Evolutionary conservation across 495 filamentous ascomycete species (phyloP).

Genomic region (Xylaria venustula): DNA sequence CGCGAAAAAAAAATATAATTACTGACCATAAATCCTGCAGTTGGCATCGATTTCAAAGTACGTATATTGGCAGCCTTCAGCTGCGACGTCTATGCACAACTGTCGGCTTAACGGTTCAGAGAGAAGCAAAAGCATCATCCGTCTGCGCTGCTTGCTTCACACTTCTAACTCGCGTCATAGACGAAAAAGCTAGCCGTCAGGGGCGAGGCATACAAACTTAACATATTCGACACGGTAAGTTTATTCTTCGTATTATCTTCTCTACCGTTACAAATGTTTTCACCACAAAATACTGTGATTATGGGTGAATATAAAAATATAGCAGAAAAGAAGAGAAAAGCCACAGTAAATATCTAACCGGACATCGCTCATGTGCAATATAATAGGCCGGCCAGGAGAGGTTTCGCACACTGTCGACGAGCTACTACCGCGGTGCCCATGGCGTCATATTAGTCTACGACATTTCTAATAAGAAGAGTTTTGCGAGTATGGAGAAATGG

Average conservation of each 20-base stretch:
- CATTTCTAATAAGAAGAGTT: slow-evolving; percentile 53
- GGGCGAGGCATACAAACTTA: slow-evolving; percentile 54
- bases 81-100: neutral
- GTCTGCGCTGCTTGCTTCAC: neutral
- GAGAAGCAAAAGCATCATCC: neutral
- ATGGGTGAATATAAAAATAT: neutral
- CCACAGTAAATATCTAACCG: neutral
- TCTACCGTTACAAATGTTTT: neutral
- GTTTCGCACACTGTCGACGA: slow-evolving; percentile 59
- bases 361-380: neutral
- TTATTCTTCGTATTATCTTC: neutral
- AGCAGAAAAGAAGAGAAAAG: no score
- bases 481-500: slow-evolving; percentile 58
- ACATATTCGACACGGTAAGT: slow-evolving; percentile 59
- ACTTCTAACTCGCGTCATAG: slow-evolving; percentile 18
- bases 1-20: no score
- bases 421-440: slow-evolving; percentile 61
- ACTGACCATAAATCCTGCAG: neutral
- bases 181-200: slow-evolving; percentile 48
- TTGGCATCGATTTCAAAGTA: slow-evolving; percentile 63
- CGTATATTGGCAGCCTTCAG: neutral
- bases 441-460: slow-evolving; percentile 62
- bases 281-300: neutral
- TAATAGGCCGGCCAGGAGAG: slow-evolving; percentile 53
- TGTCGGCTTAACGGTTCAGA: neutral